These are phyloP conservation scores for Termitomyces sp. DNA, from an alignment of 768 basidiomycete species.

Conservation along the genomic window DNA sequence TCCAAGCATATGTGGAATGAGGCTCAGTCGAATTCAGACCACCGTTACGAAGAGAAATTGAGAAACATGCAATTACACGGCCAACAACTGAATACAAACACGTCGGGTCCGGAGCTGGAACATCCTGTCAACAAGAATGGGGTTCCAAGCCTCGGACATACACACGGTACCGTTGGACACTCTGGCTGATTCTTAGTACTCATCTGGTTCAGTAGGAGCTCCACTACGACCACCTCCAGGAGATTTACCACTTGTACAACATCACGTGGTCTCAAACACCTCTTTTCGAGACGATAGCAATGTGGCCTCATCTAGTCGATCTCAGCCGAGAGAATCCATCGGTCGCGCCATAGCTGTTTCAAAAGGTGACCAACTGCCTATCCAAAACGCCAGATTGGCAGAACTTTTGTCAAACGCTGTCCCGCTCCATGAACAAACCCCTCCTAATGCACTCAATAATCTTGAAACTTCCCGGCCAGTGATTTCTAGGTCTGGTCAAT, in stretches of 20 bases:
- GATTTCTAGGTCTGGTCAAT: neutral
- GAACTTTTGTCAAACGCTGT: conserved; percentile 26
- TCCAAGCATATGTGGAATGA: neutral
- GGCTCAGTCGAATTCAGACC: neutral
- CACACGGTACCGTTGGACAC: neutral
- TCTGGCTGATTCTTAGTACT: neutral
- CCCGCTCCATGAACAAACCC: neutral
- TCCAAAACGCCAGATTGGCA: conserved; percentile 26
- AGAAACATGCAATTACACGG: neutral
- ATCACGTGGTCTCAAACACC: neutral
- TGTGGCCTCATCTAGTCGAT: neutral
- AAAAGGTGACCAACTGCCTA: conserved; percentile 15
- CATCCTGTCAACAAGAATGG: neutral
- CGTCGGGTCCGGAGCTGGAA: neutral
- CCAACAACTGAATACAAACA: neutral
- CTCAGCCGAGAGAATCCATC: neutral
- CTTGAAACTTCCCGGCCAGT: neutral
- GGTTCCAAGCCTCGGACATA: neutral
- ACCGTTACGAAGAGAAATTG: neutral
- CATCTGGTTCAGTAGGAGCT: neutral
- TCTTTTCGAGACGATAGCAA: neutral
- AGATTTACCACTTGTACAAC: neutral
- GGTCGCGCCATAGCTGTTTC: neutral
- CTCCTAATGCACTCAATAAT: neutral
- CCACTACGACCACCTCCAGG: neutral